These are phyloP conservation scores for Umbelopsis isabellina DNA, from an alignment of 192 early-diverging fungal genomes.

Conservation along the genomic window DNA sequence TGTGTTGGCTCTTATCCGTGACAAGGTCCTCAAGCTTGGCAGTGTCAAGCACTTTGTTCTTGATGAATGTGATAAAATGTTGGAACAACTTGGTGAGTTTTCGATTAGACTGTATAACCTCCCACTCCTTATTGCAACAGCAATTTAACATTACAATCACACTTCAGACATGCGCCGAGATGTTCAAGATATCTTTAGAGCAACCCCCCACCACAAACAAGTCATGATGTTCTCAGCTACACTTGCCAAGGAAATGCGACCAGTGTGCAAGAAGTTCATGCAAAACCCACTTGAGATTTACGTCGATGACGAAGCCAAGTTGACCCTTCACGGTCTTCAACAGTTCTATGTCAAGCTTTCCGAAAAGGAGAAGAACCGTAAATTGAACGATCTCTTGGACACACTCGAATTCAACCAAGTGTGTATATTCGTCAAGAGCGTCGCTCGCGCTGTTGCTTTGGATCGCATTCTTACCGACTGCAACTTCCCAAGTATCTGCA, in stretches of 20 bases:
- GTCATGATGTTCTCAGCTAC: slow-evolving; percentile 99
- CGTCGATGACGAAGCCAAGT: slow-evolving; percentile 97
- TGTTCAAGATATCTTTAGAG: slow-evolving; percentile 94
- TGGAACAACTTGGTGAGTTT: slow-evolving; percentile 87
- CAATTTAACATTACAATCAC: not conserved
- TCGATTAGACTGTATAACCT: not conserved
- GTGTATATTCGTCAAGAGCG: slow-evolving; percentile 94
- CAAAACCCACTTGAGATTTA: slow-evolving; percentile 96
- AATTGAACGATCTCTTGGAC: slow-evolving; percentile 91
- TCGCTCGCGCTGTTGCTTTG: slow-evolving; percentile 82
- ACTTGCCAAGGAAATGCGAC: slow-evolving; percentile 88
- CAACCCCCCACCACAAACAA: slow-evolving; percentile 96
- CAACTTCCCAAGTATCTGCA: slow-evolving; percentile 93
- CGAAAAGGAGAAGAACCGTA: slow-evolving; percentile 90
- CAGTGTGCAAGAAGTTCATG: slow-evolving; percentile 98
- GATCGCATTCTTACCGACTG: slow-evolving; percentile 86
- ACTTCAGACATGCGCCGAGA: slow-evolving; percentile 92
- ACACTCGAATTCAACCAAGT: slow-evolving; percentile 98
- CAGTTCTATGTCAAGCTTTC: slow-evolving; percentile 90
- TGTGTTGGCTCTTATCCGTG: slow-evolving; percentile 81
- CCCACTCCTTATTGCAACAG: not conserved
- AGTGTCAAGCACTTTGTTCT: slow-evolving; percentile 97
- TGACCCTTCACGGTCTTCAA: slow-evolving; percentile 96
- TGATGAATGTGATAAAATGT: slow-evolving; percentile 98
- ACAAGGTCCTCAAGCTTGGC: slow-evolving; percentile 79